Conservation (phyloP, 352 stramenopile genomes). For the Globisporangium emineosum region DNA sequence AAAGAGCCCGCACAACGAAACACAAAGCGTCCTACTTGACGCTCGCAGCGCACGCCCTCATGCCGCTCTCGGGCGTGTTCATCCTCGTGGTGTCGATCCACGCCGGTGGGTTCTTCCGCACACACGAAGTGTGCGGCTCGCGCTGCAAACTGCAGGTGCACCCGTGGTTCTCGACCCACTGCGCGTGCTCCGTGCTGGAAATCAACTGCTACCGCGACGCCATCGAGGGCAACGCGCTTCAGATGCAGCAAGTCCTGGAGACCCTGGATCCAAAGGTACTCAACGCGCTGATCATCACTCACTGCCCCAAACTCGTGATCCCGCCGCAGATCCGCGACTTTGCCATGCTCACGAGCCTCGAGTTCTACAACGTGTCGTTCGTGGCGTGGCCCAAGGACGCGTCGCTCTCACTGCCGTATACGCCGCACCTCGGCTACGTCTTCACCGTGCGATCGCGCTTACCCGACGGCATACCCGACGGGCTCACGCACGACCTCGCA, state of each 20-base stretch:
- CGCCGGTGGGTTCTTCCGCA: constrained; percentile 14
- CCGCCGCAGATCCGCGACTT: constrained; percentile 23
- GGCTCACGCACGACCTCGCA: constrained; percentile 22
- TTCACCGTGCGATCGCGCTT: constrained; percentile 23
- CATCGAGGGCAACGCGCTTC: constrained; percentile 13
- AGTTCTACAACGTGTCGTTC: constrained; percentile 36
- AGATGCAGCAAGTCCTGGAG: constrained; percentile 16
- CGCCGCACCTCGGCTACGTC: constrained; percentile 22
- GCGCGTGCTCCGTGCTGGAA: constrained; percentile 31
- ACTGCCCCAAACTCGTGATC: constrained; percentile 25
- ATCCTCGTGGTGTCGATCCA: constrained; percentile 20
- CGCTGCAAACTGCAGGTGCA: constrained; percentile 29
- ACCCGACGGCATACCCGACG: constrained; percentile 15
- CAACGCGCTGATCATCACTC: constrained; percentile 26
- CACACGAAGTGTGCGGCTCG: constrained; percentile 8
- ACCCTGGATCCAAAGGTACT: constrained; percentile 21
- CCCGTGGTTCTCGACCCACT: constrained; percentile 30
- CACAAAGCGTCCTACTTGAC: neutral
- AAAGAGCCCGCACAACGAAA: too few relatives aligned
- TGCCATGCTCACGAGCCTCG: constrained; percentile 21
- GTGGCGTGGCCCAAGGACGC: constrained; percentile 18
- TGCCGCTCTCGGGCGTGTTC: constrained; percentile 20
- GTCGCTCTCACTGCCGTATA: constrained; percentile 18
- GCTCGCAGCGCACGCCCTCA: constrained; percentile 1
- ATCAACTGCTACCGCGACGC: constrained; percentile 25